These are phyloP conservation scores for Exserohilum rostratum DNA, from an alignment of 2,329 filamentous ascomycete genomes.

Conservation along the genomic window DNA sequence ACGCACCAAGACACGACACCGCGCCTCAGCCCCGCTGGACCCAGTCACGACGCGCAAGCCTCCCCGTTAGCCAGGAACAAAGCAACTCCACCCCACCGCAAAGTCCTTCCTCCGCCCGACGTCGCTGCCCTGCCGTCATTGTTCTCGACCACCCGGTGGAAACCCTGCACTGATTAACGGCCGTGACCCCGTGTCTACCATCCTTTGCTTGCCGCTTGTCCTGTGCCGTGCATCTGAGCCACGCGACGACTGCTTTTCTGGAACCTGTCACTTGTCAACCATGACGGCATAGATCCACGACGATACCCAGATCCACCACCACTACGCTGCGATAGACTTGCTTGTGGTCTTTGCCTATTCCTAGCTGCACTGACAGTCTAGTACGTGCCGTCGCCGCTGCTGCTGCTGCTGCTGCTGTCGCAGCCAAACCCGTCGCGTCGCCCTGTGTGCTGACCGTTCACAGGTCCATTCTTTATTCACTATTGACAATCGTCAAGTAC, in stretches of 20 bases:
- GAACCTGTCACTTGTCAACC: conserved; percentile 33
- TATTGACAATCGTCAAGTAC: conserved; percentile 56
- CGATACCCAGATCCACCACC: conserved; percentile 26
- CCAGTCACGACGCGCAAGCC: conserved; percentile 30
- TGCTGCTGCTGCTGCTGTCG: neutral
- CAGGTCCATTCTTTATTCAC: conserved; percentile 48
- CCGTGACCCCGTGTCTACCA: conserved; percentile 21
- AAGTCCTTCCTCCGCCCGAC: conserved; percentile 2
- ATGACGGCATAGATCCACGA: conserved; percentile 45
- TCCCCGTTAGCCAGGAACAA: conserved; percentile 32
- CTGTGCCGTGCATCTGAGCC: conserved; percentile 27
- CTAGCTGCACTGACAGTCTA: conserved; percentile 47
- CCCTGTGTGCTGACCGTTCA: conserved; percentile 18
- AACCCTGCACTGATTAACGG: conserved; percentile 3
- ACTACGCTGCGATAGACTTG: conserved; percentile 30
- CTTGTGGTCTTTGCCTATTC: conserved; percentile 29
- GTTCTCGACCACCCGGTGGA: conserved; percentile 10
- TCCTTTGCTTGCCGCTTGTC: conserved; percentile 19
- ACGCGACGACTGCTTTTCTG: conserved; percentile 26
- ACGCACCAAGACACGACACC: conserved; percentile 7
- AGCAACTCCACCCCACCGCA: conserved; percentile 19
- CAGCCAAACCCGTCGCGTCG: neutral
- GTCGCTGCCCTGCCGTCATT: conserved; percentile 2
- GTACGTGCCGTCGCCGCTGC: conserved; percentile 29
- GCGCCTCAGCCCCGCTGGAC: conserved; percentile 16